Base-by-base conservation (phyloP, 2,329 filamentous ascomycete genomes). In the Colletotrichum sojae region DNA sequence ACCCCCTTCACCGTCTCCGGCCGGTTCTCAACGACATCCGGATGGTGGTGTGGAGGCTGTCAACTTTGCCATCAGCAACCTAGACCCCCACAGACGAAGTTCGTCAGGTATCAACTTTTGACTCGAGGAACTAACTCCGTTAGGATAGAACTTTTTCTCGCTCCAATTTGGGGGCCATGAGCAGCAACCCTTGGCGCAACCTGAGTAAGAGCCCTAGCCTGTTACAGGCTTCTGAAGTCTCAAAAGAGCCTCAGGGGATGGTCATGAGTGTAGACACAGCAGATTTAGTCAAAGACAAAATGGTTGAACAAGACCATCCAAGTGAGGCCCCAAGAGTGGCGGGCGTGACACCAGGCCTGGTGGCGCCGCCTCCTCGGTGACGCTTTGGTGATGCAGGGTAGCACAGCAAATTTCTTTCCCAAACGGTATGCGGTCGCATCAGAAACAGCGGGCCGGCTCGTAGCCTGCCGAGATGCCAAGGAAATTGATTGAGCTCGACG, bases 91-190 rank as follows among this genome's bases (percentile, higher is more conserved):
- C 13, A 43, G 6, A 16, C 8, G 13, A 6, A 43, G 5, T n/a
- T n/a, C 15, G 40, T 43, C 40, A 43, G 16, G n/a, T 49, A 49
- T 20, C 18, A 18, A 56, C 27, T 20, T 6, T 18, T 6, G 53
- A 56, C 36, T 36, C 27, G 22, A 12, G 49, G 25, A 52, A 52
- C 49, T 52, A 52, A 52, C 49, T 52, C 2, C 16, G 20, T 53
- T 43, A 22, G 13, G 40, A 46, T 20, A 49, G n/a, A n/a, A 51
- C 56, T 22, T 49, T 51, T 49, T 6, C 56, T 51, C 22, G 46
- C 25, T 18, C 6, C 25, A 13, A 31, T 8, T 54, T 48, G 39
- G 59, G 59, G 59, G 39, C 59, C 22, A 12, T 36, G 10, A 12
- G 10, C 31, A 36, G 31, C n/a, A 49, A 48, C 18, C n/a, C 18